Base-by-base conservation (phyloP, 2,329 filamentous ascomycete genomes). In the Endoconidiophora polonica region DNA sequence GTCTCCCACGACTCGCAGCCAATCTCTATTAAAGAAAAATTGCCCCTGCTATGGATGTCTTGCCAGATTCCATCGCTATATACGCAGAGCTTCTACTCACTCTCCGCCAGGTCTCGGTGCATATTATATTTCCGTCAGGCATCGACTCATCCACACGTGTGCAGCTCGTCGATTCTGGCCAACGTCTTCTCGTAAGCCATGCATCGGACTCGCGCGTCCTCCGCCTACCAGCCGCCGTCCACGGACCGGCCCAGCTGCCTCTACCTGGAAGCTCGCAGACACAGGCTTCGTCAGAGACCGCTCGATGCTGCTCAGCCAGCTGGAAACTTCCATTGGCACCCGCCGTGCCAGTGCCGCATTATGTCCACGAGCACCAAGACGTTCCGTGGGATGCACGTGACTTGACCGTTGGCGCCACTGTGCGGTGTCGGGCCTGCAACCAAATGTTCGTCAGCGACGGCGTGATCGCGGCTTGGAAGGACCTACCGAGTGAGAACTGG, bases 401-500 rank as follows among this genome's bases (percentile, higher is more conserved):
- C 41, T 59, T 82, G 33, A 49, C 57, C 12, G 22, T 58, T 2
- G 65, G 58, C 1, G 66, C 68, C 36, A 51, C 60, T 14, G 59
- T 82, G 57, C 50, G 56, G 24, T 71, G 71, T 58, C 63, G 69
- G 52, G 48, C 56, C 55, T 72, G 69, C 61, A 46, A 55, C 42
- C 52, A 59, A 14, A 53, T 48, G 1, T 53, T 77, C 16, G 63
- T 77, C 10, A 39, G 58, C 1, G 49, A 58, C 2, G 65, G 61
- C 5, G 57, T 47, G 3, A 67, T 77, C 5, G 66, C 63, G 38
- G 63, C 66, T 37, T 98, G 91, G 90, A 94, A 90, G 65, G 87
- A 98, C 60, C 68, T 98, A 16, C 91, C 91, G 0, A 94, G 87
- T 60, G 87, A 94, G 58, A 90, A 94, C 59, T 98, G 91, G 91